Conservation (phyloP, 805 yeast genomes). For the Candida ascalaphidarum region DNA sequence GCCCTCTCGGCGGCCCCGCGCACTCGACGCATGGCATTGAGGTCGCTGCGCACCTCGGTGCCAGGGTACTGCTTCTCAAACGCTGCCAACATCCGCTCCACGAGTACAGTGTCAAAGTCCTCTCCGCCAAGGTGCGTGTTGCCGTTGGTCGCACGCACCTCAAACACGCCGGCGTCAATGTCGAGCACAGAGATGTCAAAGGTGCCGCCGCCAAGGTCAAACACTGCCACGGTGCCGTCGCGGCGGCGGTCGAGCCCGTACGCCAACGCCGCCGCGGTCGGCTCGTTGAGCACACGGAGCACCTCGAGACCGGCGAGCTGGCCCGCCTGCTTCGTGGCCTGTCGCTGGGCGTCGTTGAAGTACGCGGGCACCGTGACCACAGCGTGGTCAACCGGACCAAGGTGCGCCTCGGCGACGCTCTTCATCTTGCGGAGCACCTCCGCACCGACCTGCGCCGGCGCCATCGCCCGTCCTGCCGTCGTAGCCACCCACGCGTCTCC, state of each 20-base stretch:
- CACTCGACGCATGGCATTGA: slow-evolving; percentile 62
- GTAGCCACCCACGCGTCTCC: slow-evolving; percentile 66
- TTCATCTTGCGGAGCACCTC: slow-evolving; percentile 57
- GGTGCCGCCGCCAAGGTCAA: slow-evolving; percentile 82
- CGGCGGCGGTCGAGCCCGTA: slow-evolving; percentile 73
- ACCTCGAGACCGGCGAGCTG: slow-evolving; percentile 68
- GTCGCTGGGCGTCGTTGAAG: slow-evolving; percentile 75
- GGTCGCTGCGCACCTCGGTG: slow-evolving; percentile 40
- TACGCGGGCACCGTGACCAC: slow-evolving; percentile 84
- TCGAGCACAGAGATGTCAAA: slow-evolving; percentile 74
- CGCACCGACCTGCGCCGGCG: slow-evolving; percentile 71
- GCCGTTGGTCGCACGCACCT: slow-evolving; percentile 77
- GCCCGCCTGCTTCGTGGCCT: slow-evolving; percentile 78
- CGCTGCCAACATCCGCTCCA: slow-evolving; percentile 45
- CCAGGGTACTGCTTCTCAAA: slow-evolving; percentile 49
- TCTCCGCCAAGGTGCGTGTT: slow-evolving; percentile 84
- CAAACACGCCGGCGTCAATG: slow-evolving; percentile 74
- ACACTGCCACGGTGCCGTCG: slow-evolving; percentile 49
- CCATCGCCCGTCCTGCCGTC: slow-evolving; percentile 31
- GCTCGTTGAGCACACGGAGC: slow-evolving; percentile 71
- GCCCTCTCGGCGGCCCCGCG: slow-evolving; percentile 74
- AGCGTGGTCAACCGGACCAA: slow-evolving; percentile 46
- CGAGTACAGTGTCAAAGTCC: slow-evolving; percentile 66
- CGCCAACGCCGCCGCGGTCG: slow-evolving; percentile 95
- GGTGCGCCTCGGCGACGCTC: slow-evolving; percentile 51